phyloP scores from a whole-genome alignment of 1,284 basidiomycete genomes.

The Pseudozyma sp. region DNA sequence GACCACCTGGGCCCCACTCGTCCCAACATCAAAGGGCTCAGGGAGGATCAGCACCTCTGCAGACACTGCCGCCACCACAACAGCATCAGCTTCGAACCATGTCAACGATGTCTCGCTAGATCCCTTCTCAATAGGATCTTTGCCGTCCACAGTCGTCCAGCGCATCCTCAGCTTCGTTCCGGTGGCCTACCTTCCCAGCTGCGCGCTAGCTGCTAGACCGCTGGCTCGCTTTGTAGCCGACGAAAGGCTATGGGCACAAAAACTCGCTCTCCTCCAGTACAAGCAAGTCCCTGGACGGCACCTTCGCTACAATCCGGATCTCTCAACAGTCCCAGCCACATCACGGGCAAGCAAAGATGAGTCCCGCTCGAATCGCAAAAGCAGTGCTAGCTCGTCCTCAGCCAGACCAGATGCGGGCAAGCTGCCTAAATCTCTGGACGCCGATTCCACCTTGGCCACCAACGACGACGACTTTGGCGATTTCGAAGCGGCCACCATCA shows the following conservation, averaged over 20 bases:
- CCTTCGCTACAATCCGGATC: constrained; percentile 36
- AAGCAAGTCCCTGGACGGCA: constrained; percentile 37
- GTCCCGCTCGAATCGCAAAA: neutral
- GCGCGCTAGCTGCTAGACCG: constrained; percentile 37
- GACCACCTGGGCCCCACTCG: constrained; percentile 46
- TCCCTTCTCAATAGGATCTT: constrained; percentile 39
- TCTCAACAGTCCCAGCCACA: constrained; percentile 26
- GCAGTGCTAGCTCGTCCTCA: constrained; percentile 9
- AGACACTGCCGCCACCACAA: constrained; percentile 1
- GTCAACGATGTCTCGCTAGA: constrained; percentile 40
- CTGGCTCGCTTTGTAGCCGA: constrained; percentile 55
- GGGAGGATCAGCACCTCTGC: constrained; percentile 15
- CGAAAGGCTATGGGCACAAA: constrained; percentile 53
- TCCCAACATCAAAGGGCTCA: constrained; percentile 32
- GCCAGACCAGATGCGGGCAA: neutral
- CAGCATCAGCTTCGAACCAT: constrained; percentile 6
- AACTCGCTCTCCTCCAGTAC: constrained; percentile 44
- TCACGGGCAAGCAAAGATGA: constrained; percentile 7
- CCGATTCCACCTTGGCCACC: constrained; percentile 6
- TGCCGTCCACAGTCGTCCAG: constrained; percentile 41
- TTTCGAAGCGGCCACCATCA: constrained; percentile 36
- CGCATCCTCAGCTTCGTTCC: constrained; percentile 49
- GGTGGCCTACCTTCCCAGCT: constrained; percentile 41
- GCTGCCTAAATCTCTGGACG: neutral
- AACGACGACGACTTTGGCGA: constrained; percentile 85